These are phyloP conservation scores for Phytophthora litchii DNA, from an alignment of 352 stramenopile genomes.

Conservation along the genomic window DNA sequence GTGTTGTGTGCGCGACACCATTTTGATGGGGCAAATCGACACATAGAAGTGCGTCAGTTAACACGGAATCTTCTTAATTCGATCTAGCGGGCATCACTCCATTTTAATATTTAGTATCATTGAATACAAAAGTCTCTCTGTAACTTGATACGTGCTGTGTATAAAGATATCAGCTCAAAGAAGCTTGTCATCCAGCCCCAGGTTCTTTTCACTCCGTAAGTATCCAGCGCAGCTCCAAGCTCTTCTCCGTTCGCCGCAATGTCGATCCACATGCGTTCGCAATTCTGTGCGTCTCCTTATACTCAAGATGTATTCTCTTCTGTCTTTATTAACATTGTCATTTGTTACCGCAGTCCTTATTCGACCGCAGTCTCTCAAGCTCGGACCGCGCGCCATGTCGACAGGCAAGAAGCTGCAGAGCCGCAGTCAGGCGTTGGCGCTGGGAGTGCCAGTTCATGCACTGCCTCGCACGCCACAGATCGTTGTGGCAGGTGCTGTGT, in stretches of 20 bases:
- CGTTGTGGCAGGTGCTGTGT: conserved; percentile 49
- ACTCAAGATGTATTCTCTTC: background rate
- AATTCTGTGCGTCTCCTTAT: conserved; percentile 45
- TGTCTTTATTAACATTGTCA: no score
- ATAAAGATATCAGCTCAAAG: no score
- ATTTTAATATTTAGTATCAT: background rate
- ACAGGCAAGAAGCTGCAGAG: conserved; percentile 36
- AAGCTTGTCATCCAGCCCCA: background rate
- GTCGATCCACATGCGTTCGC: conserved; percentile 56
- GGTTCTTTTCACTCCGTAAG: conserved; percentile 1
- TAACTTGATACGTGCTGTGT: background rate
- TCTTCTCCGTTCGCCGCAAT: conserved; percentile 12
- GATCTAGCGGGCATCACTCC: background rate
- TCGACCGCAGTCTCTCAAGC: conserved; percentile 45
- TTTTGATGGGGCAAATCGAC: background rate
- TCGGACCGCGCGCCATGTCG: conserved; percentile 36
- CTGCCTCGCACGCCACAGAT: conserved; percentile 28
- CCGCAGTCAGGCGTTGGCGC: conserved; percentile 35
- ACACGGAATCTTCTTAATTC: background rate
- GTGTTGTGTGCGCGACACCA: conserved; percentile 17
- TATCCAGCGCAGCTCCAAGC: no score
- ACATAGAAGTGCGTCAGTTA: conserved; percentile 3
- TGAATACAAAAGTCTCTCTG: background rate
- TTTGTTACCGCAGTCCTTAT: conserved; percentile 40
- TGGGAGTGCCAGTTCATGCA: conserved; percentile 32